Conservation (phyloP, 2,329 filamentous ascomycete genomes). For the Fusarium floridanum region DNA sequence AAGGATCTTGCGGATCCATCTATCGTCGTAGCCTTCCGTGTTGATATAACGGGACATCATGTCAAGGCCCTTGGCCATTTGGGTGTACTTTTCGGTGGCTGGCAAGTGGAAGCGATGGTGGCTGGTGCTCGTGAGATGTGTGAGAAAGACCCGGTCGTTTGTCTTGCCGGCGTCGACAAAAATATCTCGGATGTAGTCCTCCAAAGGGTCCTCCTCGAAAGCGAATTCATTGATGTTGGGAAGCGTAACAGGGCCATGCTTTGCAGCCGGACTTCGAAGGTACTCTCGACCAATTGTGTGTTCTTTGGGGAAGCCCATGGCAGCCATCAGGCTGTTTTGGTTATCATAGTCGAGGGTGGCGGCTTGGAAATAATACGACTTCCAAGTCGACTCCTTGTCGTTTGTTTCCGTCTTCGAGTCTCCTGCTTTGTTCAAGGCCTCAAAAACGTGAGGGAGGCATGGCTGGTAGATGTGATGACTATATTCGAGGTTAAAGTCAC, state of each 20-base stretch:
- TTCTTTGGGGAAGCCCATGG: constrained; percentile 48
- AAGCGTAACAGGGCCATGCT: constrained; percentile 47
- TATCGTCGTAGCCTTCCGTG: constrained; percentile 49
- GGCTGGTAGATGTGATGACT: constrained; percentile 59
- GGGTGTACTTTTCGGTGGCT: constrained; percentile 44
- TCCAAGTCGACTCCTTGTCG: constrained; percentile 46
- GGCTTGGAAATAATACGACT: constrained; percentile 51
- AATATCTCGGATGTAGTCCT: constrained; percentile 51
- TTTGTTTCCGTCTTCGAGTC: constrained; percentile 6
- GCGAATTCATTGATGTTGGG: constrained; percentile 54
- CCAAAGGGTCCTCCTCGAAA: constrained; percentile 49
- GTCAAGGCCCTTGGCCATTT: constrained; percentile 44
- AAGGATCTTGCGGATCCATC: constrained; percentile 49
- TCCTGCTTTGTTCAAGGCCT: constrained; percentile 49
- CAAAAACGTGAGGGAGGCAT: constrained; percentile 57
- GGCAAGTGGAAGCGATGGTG: constrained; percentile 52
- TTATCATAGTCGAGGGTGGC: constrained; percentile 52
- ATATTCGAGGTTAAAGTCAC: constrained; percentile 58
- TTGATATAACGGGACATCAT: constrained; percentile 52
- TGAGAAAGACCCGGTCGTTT: constrained; percentile 51
- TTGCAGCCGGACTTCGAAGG: constrained; percentile 46
- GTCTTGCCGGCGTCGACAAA: constrained; percentile 48
- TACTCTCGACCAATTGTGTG: constrained; percentile 48
- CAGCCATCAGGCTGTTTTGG: constrained; percentile 48
- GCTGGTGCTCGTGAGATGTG: constrained; percentile 53